Evolutionary conservation across 2,329 filamentous ascomycete genomes (phyloP).

Genomic region (Cadophora malorum): DNA sequence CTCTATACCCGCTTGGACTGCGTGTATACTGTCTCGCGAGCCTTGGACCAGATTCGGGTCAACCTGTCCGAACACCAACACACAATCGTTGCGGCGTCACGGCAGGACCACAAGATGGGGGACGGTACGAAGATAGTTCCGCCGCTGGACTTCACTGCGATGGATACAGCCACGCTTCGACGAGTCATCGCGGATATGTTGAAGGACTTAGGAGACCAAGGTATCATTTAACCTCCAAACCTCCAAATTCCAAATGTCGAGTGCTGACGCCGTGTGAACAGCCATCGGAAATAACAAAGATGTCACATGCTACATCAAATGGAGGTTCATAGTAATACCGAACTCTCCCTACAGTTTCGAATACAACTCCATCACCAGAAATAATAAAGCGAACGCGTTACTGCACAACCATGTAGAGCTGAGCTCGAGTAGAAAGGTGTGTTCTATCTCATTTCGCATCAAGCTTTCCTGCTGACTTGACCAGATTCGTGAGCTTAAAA

Average conservation of each 20-base stretch:
- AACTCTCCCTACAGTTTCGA: neutral
- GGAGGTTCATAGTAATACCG: neutral
- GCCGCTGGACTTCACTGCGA: neutral
- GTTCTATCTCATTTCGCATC: neutral
- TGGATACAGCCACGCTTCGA: conserved; percentile 1
- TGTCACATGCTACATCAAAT: neutral
- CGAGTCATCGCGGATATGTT: conserved; percentile 6
- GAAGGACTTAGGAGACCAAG: conserved; percentile 14
- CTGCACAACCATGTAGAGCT: conserved; percentile 1
- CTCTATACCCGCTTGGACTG: too few species aligned
- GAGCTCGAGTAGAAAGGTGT: conserved; percentile 15
- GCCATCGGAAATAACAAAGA: neutral
- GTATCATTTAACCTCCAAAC: neutral
- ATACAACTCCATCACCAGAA: neutral
- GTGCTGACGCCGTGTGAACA: neutral
- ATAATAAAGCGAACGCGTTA: neutral
- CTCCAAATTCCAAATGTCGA: neutral
- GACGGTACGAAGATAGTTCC: neutral
- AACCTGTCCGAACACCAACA: neutral
- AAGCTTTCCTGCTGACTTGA: neutral
- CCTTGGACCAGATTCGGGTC: conserved; percentile 13
- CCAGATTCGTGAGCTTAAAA: conserved; percentile 25
- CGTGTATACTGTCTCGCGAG: neutral
- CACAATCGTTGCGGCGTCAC: neutral
- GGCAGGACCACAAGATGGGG: neutral